Evolutionary conservation across 495 filamentous ascomycete species (phyloP).

Genomic region (Monascus purpureus): DNA sequence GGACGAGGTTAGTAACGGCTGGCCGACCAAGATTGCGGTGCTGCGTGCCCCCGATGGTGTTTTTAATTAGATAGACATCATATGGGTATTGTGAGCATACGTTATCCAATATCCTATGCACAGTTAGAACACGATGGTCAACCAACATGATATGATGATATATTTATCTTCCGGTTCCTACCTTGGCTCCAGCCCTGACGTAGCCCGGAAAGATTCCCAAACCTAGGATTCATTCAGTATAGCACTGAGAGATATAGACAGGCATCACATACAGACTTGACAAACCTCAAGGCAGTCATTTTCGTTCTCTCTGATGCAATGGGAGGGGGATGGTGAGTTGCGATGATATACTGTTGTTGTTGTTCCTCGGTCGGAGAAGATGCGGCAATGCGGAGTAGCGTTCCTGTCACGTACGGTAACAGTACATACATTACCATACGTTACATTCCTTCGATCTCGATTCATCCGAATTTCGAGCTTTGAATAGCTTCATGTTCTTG

Average conservation of each 20-base stretch:
- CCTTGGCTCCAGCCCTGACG: slow-evolving; percentile 80
- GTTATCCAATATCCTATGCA: slow-evolving; percentile 27
- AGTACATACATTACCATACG: too few relatives aligned
- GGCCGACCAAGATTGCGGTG: too few relatives aligned
- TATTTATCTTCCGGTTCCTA: slow-evolving; percentile 20
- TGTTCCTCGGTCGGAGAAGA: too few relatives aligned
- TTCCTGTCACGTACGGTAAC: too few relatives aligned
- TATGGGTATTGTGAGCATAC: slow-evolving; percentile 26
- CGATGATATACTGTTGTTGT: too few relatives aligned
- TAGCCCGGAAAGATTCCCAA: slow-evolving; percentile 66
- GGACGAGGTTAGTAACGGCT: too few relatives aligned
- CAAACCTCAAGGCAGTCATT: slow-evolving; percentile 49
- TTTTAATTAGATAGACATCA: slow-evolving; percentile 14
- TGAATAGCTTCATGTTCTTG: background rate
- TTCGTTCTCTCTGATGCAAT: too few relatives aligned
- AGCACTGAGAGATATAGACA: background rate
- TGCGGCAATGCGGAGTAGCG: too few relatives aligned
- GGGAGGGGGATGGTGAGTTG: too few relatives aligned
- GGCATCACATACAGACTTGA: slow-evolving; percentile 36
- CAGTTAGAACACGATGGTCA: slow-evolving; percentile 10
- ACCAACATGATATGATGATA: slow-evolving; percentile 3
- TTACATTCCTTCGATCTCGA: too few relatives aligned
- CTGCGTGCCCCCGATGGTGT: too few relatives aligned
- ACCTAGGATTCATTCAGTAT: slow-evolving; percentile 36
- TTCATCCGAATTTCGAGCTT: too few relatives aligned